A percentile compares a stretch with the other conserved stretches of the same genome.
These are phyloP conservation scores for Aurifilum marmelostoma DNA, from an alignment of 2,329 filamentous ascomycete species.

Conservation along the genomic window DNA sequence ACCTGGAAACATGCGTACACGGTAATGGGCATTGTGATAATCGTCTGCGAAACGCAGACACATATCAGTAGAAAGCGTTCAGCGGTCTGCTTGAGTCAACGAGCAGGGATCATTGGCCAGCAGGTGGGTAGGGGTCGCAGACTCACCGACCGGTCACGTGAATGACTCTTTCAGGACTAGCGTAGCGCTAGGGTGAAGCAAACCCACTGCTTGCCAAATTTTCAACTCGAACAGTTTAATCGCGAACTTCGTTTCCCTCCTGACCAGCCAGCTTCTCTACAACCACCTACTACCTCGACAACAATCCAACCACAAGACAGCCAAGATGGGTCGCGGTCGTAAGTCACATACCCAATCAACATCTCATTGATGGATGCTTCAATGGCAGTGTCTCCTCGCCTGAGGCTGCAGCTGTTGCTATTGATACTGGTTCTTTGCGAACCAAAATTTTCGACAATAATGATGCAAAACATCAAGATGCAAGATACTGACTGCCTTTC, in stretches of 20 bases:
- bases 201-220: slow-evolving; percentile 29
- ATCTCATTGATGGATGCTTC: background rate
- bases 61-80: background rate
- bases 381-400: slow-evolving; percentile 13
- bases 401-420: background rate
- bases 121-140: background rate
- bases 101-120: background rate
- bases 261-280: slow-evolving; percentile 23
- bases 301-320: slow-evolving; percentile 24
- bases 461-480: background rate
- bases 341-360: slow-evolving; percentile 18
- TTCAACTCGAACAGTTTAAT: slow-evolving; percentile 6
- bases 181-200: slow-evolving; percentile 8
- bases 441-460: background rate
- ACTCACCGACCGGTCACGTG: slow-evolving; percentile 14
- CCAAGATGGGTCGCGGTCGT: slow-evolving; percentile 32
- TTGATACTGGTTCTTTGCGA: background rate
- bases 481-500: slow-evolving; percentile 17
- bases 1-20: background rate
- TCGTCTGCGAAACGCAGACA: background rate
- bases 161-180: slow-evolving; percentile 10
- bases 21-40: background rate
- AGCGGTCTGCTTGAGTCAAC: background rate
- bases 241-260: slow-evolving; percentile 16
- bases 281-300: slow-evolving; percentile 22